Conservation (phyloP, 2,329 filamentous ascomycete species). For the Fusarium caatingaense region DNA sequence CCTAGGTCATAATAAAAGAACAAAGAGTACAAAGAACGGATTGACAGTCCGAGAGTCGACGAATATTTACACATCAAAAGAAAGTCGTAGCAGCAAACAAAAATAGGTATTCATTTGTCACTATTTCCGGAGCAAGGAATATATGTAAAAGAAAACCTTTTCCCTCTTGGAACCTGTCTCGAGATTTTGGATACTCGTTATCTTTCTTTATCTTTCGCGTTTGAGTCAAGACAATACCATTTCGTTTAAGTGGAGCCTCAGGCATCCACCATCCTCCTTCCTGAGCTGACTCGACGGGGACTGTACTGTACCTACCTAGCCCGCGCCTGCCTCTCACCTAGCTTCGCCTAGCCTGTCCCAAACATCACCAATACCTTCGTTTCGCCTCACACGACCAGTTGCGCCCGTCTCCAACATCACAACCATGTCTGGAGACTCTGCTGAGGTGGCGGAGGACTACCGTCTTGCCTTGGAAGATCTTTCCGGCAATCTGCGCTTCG, state of each 20-base stretch:
- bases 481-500: conserved; percentile 88
- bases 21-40: not conserved
- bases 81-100: not conserved
- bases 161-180: not conserved
- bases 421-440: conserved; percentile 67
- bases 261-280: conserved; percentile 9
- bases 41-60: not conserved
- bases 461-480: conserved; percentile 92
- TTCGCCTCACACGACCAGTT: conserved; percentile 20
- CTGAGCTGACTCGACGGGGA: not conserved
- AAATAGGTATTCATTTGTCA: not conserved
- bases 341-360: conserved; percentile 24
- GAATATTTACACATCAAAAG: not conserved
- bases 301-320: conserved; percentile 4
- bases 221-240: conserved; percentile 1
- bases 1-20: not conserved
- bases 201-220: conserved; percentile 1
- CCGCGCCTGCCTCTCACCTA: conserved; percentile 4
- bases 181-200: not conserved
- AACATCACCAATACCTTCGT: conserved; percentile 21
- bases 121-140: not conserved
- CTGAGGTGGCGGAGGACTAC: conserved; percentile 95
- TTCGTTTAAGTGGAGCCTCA: conserved; percentile 20
- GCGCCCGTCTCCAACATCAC: conserved; percentile 25
- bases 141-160: not conserved